These are phyloP conservation scores for Dictyostelium firmibasis DNA, from an alignment of 78 protist genomes.

Conservation along the genomic window DNA sequence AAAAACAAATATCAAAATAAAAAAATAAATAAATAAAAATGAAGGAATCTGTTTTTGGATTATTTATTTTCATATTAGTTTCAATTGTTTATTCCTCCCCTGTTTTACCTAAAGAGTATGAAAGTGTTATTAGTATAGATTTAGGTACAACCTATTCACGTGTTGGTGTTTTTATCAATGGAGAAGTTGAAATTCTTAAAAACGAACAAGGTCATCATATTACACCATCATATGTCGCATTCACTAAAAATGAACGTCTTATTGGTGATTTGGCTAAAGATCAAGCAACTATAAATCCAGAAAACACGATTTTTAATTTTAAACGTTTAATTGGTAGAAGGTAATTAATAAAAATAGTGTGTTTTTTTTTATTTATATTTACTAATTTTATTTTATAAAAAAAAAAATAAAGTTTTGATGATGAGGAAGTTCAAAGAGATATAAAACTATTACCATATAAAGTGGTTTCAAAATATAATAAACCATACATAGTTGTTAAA, in stretches of 20 bases:
- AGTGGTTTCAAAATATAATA: slow-evolving; percentile 83
- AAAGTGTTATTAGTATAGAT: slow-evolving; percentile 48
- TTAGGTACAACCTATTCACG: slow-evolving; percentile 95
- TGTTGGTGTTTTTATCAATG: slow-evolving; percentile 89
- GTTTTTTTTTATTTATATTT: too few relatives aligned
- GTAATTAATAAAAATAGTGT: slow-evolving; percentile 96
- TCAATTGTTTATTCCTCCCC: too few relatives aligned
- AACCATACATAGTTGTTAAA: slow-evolving; percentile 88
- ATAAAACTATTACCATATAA: slow-evolving; percentile 92
- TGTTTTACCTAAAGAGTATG: too few relatives aligned
- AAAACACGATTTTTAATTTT: slow-evolving; percentile 97
- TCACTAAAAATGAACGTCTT: slow-evolving; percentile 90
- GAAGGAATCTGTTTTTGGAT: too few relatives aligned
- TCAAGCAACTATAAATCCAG: slow-evolving; percentile 95
- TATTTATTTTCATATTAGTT: too few relatives aligned
- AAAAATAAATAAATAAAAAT: too few relatives aligned
- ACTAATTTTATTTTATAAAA: too few relatives aligned
- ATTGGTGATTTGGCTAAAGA: slow-evolving; percentile 97
- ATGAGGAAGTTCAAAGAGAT: slow-evolving; percentile 91
- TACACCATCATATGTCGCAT: slow-evolving; percentile 97
- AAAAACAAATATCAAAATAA: too few relatives aligned
- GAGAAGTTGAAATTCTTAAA: slow-evolving; percentile 91
- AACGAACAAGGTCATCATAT: slow-evolving; percentile 94
- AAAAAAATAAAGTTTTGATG: slow-evolving; percentile 63
- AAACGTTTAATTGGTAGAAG: slow-evolving; percentile 98